Percentiles rank a stretch among this genome's conserved stretches.
These are phyloP conservation scores for Calycina herbarum DNA, from an alignment of 2,329 filamentous ascomycete genomes.

Conservation along the genomic window DNA sequence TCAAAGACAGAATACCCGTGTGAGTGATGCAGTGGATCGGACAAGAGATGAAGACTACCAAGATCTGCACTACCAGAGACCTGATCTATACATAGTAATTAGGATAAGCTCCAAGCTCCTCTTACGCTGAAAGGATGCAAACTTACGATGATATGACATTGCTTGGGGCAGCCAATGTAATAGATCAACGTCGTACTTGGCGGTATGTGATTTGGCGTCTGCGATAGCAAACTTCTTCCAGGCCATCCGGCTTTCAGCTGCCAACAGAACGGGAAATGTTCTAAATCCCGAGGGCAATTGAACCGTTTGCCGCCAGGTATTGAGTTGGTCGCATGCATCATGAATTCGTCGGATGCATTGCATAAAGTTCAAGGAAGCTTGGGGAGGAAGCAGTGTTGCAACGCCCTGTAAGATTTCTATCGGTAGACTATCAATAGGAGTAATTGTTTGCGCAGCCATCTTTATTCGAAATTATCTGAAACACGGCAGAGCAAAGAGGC, in stretches of 20 bases:
- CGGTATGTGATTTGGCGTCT: neutral
- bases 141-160: neutral
- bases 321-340: conserved; percentile 2
- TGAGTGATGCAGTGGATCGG: neutral
- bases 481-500: too few species aligned
- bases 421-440: neutral
- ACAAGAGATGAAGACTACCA: neutral
- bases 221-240: conserved; percentile 7
- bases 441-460: too few species aligned
- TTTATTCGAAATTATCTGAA: too few species aligned
- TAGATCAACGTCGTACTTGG: neutral
- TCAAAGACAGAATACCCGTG: neutral
- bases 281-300: neutral
- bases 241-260: neutral
- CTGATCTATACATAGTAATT: neutral
- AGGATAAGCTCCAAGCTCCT: neutral
- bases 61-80: neutral
- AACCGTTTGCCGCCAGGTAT: conserved; percentile 1
- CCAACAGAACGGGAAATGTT: neutral
- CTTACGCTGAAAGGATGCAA: neutral
- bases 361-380: neutral
- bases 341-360: neutral
- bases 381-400: neutral
- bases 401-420: neutral
- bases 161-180: neutral